These are phyloP conservation scores for Vinca minor DNA, from an alignment of 257 asterid species.

Conservation along the genomic window DNA sequence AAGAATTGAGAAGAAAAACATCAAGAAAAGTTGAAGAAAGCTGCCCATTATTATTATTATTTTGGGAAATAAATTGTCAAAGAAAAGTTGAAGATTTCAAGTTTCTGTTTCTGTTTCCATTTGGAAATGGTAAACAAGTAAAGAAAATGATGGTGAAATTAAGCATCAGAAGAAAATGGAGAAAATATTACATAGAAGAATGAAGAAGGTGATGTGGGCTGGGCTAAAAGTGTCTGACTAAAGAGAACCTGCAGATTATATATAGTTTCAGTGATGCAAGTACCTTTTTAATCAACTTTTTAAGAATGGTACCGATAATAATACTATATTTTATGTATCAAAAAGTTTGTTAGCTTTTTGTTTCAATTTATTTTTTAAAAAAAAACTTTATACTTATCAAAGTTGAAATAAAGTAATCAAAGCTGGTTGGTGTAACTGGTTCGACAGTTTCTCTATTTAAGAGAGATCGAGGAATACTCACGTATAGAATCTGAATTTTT, in stretches of 20 bases:
- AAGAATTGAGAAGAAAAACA: constrained; percentile 35
- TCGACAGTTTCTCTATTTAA: too few relatives aligned
- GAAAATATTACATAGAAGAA: too few relatives aligned
- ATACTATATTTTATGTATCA: constrained; percentile 1
- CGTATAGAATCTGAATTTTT: too few relatives aligned
- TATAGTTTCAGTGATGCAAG: constrained; percentile 35
- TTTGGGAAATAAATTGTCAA: constrained; percentile 7
- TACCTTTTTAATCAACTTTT: too few relatives aligned
- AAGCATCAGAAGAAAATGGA: not conserved
- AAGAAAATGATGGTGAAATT: not conserved
- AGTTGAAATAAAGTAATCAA: too few relatives aligned
- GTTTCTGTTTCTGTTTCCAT: not conserved
- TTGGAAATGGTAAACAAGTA: not conserved
- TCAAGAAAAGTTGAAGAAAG: constrained; percentile 26
- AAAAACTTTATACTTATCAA: too few relatives aligned
- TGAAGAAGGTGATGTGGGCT: constrained; percentile 11
- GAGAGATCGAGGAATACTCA: too few relatives aligned
- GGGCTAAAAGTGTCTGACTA: constrained; percentile 5
- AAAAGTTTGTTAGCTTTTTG: constrained; percentile 15
- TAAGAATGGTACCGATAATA: constrained; percentile 13
- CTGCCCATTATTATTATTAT: constrained; percentile 48
- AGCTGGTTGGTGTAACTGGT: too few relatives aligned
- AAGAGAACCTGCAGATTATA: constrained; percentile 28
- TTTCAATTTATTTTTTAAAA: too few relatives aligned
- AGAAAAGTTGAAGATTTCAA: constrained; percentile 2